Base-by-base conservation (phyloP, 2,329 filamentous ascomycete species). In the Fusarium robinianum region DNA sequence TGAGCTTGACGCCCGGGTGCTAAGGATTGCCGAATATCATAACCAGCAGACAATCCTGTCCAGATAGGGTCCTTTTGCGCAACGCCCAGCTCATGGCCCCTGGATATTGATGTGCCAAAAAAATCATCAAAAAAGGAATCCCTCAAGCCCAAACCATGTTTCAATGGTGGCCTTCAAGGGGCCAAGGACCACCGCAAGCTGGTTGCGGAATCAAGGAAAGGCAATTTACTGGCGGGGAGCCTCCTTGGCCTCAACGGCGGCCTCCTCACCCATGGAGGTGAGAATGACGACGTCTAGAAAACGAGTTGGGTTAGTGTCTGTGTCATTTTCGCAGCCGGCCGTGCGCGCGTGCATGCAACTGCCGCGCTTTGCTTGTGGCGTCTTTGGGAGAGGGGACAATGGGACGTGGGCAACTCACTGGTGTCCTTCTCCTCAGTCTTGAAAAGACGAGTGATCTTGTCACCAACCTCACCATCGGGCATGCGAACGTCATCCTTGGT, bases 401-500 rank as follows among this genome's bases (percentile, higher is more conserved):
- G n/a, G n/a, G n/a, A n/a, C n/a, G n/a, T n/a, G n/a, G n/a, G 39
- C 27, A 57, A 83, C 90, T 83, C 80, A 96, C 91, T 92, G 74
- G 84, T 88, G 67, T 96, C 91, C 80, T 95, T 96, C 74, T 84
- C 86, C n/a, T 95, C 89, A 16, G 79, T 76, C 58, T 72, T 77
- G 80, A 92, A 94, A 64, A 92, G 82, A 72, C 83, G 85, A 63
- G 72, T 77, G 72, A 97, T 95, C 80, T 88, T 91, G 34, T 91
- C 83, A 65, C 90, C 90, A 72, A 95, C 65, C 49, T 97, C 92
- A 65, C 85, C 86, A 2, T 96, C 91, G 63, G 94, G 94, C 62
- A 95, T 68, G 78, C 89, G 90, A 73, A 97, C 90, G 71, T 99
- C 92, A 66, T 96, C 89, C 83, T 96, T 96, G 77, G 84, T 86